A percentile compares a stretch with the other conserved stretches of the same genome.
Evolutionary conservation across 75 land plant species (phyloP).

Genomic region (Adiantum capillusveneris): DNA sequence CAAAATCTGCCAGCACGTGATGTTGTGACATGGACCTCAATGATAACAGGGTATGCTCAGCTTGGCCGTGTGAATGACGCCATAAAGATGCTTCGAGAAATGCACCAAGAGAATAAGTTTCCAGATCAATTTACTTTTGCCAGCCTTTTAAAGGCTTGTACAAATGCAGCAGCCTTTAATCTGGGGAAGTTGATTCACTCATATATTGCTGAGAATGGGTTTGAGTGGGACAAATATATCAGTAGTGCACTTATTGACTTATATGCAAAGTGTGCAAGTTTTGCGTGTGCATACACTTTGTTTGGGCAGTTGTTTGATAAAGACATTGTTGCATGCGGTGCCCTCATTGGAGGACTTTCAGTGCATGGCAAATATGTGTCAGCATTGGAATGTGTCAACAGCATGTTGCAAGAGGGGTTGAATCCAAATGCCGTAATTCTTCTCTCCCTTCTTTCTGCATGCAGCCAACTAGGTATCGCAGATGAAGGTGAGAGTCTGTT

Average conservation of each 20-base stretch:
- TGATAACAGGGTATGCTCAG: conserved; percentile 38
- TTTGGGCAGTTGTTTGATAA: conserved; percentile 28
- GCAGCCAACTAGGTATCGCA: conserved; percentile 56
- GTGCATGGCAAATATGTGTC: conserved; percentile 34
- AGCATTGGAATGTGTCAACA: conserved; percentile 45
- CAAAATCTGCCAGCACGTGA: conserved; percentile 24
- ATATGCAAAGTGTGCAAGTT: conserved; percentile 60
- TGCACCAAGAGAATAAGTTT: conserved; percentile 28
- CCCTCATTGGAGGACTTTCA: conserved; percentile 54
- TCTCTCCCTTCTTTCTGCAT: conserved; percentile 57
- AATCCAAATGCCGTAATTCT: conserved; percentile 54
- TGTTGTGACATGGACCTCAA: conserved; percentile 45
- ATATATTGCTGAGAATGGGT: conserved; percentile 28
- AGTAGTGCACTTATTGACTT: conserved; percentile 45
- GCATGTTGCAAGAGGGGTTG: conserved; percentile 46
- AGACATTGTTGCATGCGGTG: conserved; percentile 53
- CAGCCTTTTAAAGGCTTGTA: conserved; percentile 37
- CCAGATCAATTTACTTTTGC: conserved; percentile 31
- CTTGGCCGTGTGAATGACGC: conserved; percentile 16
- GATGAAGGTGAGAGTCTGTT: conserved; percentile 43
- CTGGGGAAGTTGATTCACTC: conserved; percentile 36
- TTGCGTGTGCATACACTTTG: conserved; percentile 37
- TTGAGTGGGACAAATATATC: conserved; percentile 35
- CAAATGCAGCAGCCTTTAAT: conserved; percentile 6
- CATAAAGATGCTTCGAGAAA: conserved; percentile 21